These are phyloP conservation scores for Salvia rosmarinus DNA, from an alignment of 257 asterid genomes.

Conservation along the genomic window DNA sequence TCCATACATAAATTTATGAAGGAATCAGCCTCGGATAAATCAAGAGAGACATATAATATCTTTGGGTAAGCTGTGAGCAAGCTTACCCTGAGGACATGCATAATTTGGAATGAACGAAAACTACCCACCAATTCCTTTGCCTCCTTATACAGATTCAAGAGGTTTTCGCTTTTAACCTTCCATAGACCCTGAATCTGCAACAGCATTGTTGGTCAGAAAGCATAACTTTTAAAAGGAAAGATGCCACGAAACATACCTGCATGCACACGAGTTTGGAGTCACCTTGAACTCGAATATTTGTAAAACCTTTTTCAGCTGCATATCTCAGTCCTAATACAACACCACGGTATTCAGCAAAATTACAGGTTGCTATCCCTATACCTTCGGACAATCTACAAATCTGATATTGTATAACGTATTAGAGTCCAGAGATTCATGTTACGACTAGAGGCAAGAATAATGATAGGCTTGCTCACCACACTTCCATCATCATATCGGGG, in stretches of 20 bases:
- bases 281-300: conserved; percentile 80
- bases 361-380: conserved; percentile 82
- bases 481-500: conserved; percentile 90
- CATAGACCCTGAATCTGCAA: conserved; percentile 73
- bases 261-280: conserved; percentile 96
- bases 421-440: conserved; percentile 6
- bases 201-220: conserved; percentile 4
- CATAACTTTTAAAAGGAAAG: neutral
- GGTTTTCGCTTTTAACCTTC: conserved; percentile 73
- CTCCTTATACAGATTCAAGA: conserved; percentile 57
- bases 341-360: conserved; percentile 91
- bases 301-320: conserved; percentile 84
- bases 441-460: conserved; percentile 9
- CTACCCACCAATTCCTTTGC: conserved; percentile 67
- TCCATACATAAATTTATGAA: neutral
- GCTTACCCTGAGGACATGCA: conserved; percentile 76
- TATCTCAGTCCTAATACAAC: conserved; percentile 78
- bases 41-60: neutral
- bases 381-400: conserved; percentile 88
- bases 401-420: conserved; percentile 45
- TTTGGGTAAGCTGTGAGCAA: neutral
- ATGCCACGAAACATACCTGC: conserved; percentile 64
- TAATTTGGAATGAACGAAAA: conserved; percentile 60
- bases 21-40: neutral
- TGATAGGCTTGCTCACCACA: conserved; percentile 48